Percentiles rank a stretch among this genome's conserved stretches.
Conservation (phyloP, 805 yeast species). For the Candida awuae region DNA sequence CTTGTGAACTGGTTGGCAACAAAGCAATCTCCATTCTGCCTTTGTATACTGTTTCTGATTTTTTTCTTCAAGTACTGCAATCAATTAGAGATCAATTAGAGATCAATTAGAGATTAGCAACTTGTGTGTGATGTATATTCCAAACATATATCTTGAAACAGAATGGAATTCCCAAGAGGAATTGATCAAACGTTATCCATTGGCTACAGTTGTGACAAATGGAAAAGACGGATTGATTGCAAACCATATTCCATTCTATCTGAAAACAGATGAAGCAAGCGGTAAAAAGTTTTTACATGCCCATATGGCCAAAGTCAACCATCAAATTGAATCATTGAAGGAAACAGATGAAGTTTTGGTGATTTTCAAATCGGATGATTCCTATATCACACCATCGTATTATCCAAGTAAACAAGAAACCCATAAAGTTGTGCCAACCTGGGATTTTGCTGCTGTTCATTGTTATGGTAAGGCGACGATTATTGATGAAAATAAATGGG, state of each 20-base stretch:
- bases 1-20: too few relatives aligned
- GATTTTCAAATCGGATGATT: slow-evolving; percentile 43
- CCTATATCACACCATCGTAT: slow-evolving; percentile 53
- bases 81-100: too few relatives aligned
- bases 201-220: slow-evolving; percentile 42
- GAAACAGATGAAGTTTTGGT: slow-evolving; percentile 36
- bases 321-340: slow-evolving; percentile 37
- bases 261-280: slow-evolving; percentile 26
- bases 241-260: slow-evolving; percentile 49
- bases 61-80: too few relatives aligned
- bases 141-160: slow-evolving; percentile 19
- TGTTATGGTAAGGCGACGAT: slow-evolving; percentile 42
- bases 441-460: slow-evolving; percentile 57
- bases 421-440: slow-evolving; percentile 61
- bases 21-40: too few relatives aligned
- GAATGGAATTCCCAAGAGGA: slow-evolving; percentile 33
- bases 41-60: too few relatives aligned
- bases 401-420: slow-evolving; percentile 48
- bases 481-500: slow-evolving; percentile 39
- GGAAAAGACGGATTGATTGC: slow-evolving; percentile 37
- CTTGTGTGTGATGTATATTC: slow-evolving; percentile 31
- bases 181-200: slow-evolving; percentile 40
- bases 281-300: slow-evolving; percentile 35
- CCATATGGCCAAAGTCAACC: slow-evolving; percentile 47
- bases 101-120: too few relatives aligned